Base-by-base conservation (phyloP, 2,329 filamentous ascomycete species). In the Pestalotiopsis sp. region DNA sequence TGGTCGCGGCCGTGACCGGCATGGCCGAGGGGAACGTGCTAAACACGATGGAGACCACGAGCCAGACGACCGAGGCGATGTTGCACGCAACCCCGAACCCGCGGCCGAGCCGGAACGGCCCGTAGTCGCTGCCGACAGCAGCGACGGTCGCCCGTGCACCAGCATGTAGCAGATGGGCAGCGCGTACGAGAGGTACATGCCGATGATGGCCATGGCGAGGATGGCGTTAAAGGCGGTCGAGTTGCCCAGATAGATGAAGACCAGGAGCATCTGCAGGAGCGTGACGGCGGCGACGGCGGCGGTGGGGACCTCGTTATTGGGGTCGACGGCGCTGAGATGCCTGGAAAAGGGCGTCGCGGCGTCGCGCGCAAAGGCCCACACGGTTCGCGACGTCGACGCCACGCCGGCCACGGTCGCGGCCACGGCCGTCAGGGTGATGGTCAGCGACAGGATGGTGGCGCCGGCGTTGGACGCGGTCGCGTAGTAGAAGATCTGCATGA, bases 351-450 rank as follows among this genome's bases (percentile, higher is more conserved):
- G 81, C 11, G 81, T 74, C 2, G 79, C 81, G 55, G 78, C 77
- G 64, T 85, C 82, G 14, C 82, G 79, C 6, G 82, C 78, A 66
- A 84, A 83, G 4, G 81, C 80, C 82, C 81, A 84, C 9, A 68
- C 44, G 4, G 65, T 66, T 1, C 67, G 57, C 40, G 64, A 66
- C 2, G 67, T 68, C 0, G 80, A 79, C 0, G 79, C 78, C 0
- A 78, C 68, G 0, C 77, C 79, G 0, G 76, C 79, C 1, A 75
- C 73, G 0, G 74, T 75, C 3, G 76, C 77, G 0, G 75, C 76
- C 0, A 72, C 65, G 10, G 78, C 78, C 14, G 76, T 74, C 10
- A 73, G 55, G 1, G 72, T 70, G 1, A 76, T 61, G 24, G 77
- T n/a, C 1, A 78, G 40, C 0, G 78, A 75, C 68, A 80, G 71